Percentiles rank a stretch among this genome's conserved stretches.
These are phyloP conservation scores for Senna tora DNA, from an alignment of 306 rosid species.

Conservation along the genomic window DNA sequence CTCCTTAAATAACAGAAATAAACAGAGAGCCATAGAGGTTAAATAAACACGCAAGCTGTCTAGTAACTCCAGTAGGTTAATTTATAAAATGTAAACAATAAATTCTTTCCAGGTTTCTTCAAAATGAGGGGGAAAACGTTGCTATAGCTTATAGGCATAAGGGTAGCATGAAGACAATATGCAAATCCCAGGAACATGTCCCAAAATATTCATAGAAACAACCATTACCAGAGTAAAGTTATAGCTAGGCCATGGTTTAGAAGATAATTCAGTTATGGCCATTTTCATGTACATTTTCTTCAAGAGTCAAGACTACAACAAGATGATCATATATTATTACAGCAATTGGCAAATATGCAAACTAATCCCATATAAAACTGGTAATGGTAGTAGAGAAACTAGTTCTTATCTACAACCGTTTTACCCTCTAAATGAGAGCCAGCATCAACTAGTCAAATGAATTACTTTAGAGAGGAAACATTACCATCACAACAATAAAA, in stretches of 20 bases:
- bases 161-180: not conserved
- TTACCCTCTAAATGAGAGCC: constrained; percentile 1
- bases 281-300: constrained; percentile 14
- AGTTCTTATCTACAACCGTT: not conserved
- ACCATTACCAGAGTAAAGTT: constrained; percentile 29
- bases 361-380: too few relatives aligned
- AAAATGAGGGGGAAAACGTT: constrained; percentile 25
- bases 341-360: too few relatives aligned
- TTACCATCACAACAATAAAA: constrained; percentile 14
- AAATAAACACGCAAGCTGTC: not conserved
- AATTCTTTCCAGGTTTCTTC: constrained; percentile 25
- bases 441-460: constrained; percentile 16
- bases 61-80: not conserved
- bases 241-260: constrained; percentile 6
- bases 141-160: constrained; percentile 15
- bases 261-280: constrained; percentile 6
- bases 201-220: constrained; percentile 22
- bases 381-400: constrained; percentile 17
- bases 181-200: constrained; percentile 28
- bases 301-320: constrained; percentile 8
- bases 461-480: constrained; percentile 28
- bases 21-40: not conserved
- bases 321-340: constrained; percentile 15
- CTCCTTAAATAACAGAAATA: not conserved
- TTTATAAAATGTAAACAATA: not conserved